These are phyloP conservation scores for Apiospora arundinis DNA, from an alignment of 2,329 filamentous ascomycete species.

Conservation along the genomic window DNA sequence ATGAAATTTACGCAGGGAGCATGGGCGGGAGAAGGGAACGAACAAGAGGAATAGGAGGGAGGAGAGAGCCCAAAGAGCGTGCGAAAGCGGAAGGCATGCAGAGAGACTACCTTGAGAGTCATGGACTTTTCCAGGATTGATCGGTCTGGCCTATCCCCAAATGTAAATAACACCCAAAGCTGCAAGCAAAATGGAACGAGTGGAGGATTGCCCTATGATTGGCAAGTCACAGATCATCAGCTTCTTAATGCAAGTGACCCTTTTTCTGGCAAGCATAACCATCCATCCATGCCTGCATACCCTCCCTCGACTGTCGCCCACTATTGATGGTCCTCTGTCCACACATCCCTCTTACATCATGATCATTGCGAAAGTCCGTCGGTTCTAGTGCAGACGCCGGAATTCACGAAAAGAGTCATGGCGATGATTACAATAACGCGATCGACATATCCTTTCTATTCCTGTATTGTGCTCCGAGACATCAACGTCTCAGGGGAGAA, in stretches of 20 bases:
- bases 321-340: too few relatives aligned
- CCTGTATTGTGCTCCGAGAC: neutral
- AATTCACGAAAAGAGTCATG: neutral
- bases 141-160: constrained; percentile 1
- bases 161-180: constrained; percentile 15
- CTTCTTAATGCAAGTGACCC: neutral
- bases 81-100: neutral
- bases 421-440: too few relatives aligned
- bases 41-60: neutral
- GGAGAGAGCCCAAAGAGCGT: neutral
- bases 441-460: neutral
- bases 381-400: neutral
- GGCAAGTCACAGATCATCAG: neutral
- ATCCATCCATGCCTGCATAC: too few relatives aligned
- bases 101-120: constrained; percentile 7
- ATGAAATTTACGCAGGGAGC: neutral
- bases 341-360: neutral
- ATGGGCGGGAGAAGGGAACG: neutral
- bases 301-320: too few relatives aligned
- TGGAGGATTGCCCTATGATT: neutral
- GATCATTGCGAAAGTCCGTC: neutral
- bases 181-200: constrained; percentile 4
- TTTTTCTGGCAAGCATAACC: too few relatives aligned
- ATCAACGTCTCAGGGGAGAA: neutral
- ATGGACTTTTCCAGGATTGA: constrained; percentile 12